Evolutionary conservation across 371 early-diverging fungal genomes (phyloP).

Genomic region (Mucor indicus): DNA sequence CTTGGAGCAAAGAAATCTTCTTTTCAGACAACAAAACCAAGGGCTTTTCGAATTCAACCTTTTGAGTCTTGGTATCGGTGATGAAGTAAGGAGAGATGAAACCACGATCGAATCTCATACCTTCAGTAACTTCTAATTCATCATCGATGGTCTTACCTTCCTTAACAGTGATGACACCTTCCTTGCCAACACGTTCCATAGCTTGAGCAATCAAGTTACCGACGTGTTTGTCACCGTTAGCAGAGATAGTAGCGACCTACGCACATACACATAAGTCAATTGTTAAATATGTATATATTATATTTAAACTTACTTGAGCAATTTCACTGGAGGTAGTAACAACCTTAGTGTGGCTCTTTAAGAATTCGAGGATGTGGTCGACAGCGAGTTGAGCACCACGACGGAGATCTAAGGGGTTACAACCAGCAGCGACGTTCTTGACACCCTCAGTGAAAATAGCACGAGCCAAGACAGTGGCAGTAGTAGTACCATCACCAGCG

Average conservation of each 20-base stretch:
- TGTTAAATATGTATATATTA: constrained; percentile 14
- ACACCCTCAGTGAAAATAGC: constrained; percentile 98
- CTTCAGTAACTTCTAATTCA: constrained; percentile 96
- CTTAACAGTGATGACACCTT: constrained; percentile 98
- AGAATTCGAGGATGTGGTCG: constrained; percentile 83
- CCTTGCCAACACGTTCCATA: constrained; percentile 99
- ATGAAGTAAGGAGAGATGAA: constrained; percentile 99
- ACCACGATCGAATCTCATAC: constrained; percentile 99
- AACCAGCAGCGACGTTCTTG: constrained; percentile 98
- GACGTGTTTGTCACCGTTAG: constrained; percentile 96
- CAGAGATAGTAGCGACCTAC: constrained; percentile 89
- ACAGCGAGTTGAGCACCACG: constrained; percentile 94
- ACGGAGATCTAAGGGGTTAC: constrained; percentile 97
- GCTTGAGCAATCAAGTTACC: constrained; percentile 94
- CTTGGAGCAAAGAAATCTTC: constrained; percentile 94
- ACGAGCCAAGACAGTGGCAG: constrained; percentile 96
- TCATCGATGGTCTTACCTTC: constrained; percentile 98
- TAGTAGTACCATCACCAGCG: constrained; percentile 99
- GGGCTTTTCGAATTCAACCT: constrained; percentile 98
- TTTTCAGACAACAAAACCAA: constrained; percentile 92
- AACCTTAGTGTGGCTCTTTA: constrained; percentile 82
- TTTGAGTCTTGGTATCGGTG: constrained; percentile 95
- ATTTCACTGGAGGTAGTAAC: constrained; percentile 94
- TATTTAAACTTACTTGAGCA: constrained; percentile 64
- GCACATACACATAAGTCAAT: not conserved